Evolutionary conservation across 257 asterid genomes (phyloP).

Genomic region (Ehretia macrophylla): DNA sequence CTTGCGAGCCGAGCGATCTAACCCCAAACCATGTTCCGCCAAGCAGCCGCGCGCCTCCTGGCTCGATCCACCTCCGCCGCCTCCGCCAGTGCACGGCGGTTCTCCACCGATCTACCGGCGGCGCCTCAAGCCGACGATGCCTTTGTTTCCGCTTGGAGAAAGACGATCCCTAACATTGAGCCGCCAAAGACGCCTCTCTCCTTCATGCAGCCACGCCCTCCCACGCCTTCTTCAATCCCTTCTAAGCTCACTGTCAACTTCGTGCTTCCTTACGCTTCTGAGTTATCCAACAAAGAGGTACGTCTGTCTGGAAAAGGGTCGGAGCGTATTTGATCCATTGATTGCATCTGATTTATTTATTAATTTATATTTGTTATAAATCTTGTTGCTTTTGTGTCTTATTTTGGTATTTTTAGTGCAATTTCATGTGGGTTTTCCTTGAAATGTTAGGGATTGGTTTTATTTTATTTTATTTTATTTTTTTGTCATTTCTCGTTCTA

Average conservation of each 20-base stretch:
- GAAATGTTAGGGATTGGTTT: too few species aligned
- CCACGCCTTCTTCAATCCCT: slow-evolving; percentile 27
- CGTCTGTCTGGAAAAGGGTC: neutral
- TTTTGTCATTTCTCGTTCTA: too few species aligned
- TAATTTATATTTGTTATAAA: too few species aligned
- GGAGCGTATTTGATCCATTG: too few species aligned
- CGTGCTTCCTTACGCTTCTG: slow-evolving; percentile 35
- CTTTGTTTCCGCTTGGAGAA: slow-evolving; percentile 48
- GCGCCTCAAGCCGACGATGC: slow-evolving; percentile 31
- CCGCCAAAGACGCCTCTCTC: slow-evolving; percentile 57
- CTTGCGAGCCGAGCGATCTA: slow-evolving; percentile 37
- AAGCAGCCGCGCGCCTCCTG: slow-evolving; percentile 20
- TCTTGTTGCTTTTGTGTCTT: too few species aligned
- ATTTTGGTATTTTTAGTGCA: too few species aligned
- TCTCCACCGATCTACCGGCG: slow-evolving; percentile 28
- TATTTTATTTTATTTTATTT: too few species aligned
- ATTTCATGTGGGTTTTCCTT: too few species aligned
- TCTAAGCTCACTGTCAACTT: slow-evolving; percentile 47
- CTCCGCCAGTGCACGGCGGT: slow-evolving; percentile 18
- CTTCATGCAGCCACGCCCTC: slow-evolving; percentile 41
- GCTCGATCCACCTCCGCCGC: slow-evolving; percentile 17
- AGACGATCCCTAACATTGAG: slow-evolving; percentile 36
- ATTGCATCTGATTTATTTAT: too few species aligned
- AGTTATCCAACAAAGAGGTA: slow-evolving; percentile 45
- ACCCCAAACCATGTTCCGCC: slow-evolving; percentile 33